Evolutionary conservation across 495 filamentous ascomycete genomes (phyloP).

Genomic region (Tuber indicum): DNA sequence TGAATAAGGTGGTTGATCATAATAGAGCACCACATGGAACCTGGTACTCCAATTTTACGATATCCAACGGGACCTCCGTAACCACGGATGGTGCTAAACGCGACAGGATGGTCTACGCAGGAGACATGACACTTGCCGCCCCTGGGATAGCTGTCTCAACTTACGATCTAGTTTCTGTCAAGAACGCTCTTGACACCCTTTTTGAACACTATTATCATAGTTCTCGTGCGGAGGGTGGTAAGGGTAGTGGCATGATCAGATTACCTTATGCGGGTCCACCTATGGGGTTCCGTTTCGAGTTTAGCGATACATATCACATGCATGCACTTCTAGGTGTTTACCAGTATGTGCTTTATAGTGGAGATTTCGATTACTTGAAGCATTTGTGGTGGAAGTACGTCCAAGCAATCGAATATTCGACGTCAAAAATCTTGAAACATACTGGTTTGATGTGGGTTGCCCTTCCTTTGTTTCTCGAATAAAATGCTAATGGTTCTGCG

Average conservation of each 20-base stretch:
- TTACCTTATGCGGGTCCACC: constrained; percentile 58
- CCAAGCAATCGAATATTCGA: constrained; percentile 50
- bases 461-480: constrained; percentile 8
- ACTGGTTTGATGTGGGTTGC: constrained; percentile 6
- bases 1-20: constrained; percentile 42
- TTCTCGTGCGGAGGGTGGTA: constrained; percentile 15
- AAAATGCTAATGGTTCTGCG: constrained; percentile 36
- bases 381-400: constrained; percentile 50
- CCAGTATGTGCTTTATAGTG: constrained; percentile 55
- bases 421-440: constrained; percentile 46
- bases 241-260: constrained; percentile 41
- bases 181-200: constrained; percentile 48
- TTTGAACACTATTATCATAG: constrained; percentile 45
- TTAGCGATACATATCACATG: constrained; percentile 58
- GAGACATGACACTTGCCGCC: constrained; percentile 49
- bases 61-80: constrained; percentile 51
- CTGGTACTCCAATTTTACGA: constrained; percentile 47
- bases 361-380: constrained; percentile 50
- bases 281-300: constrained; percentile 50
- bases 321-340: constrained; percentile 57
- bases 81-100: constrained; percentile 54
- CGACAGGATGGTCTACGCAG: constrained; percentile 54
- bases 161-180: constrained; percentile 46
- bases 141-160: constrained; percentile 48
- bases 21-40: constrained; percentile 43